Evolutionary conservation across 768 basidiomycete genomes (phyloP), one percentile per base, ranked within the genome.

Genomic region (Fomitopsis serialis): DNA sequence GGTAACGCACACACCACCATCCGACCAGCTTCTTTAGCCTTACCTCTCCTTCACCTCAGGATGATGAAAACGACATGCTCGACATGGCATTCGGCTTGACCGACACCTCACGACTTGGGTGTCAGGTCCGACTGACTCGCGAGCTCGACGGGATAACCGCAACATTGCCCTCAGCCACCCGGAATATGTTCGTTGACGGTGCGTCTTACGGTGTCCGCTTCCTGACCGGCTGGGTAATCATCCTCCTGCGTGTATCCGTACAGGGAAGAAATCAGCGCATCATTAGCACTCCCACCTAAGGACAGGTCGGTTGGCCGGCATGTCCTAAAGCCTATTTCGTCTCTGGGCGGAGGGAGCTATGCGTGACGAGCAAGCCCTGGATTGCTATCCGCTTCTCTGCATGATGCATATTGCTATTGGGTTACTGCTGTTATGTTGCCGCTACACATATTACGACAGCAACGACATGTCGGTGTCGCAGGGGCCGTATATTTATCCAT

Each of bases 131-230:
- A 49, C 68, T 99, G 25, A 91, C 87, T 10, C 82, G 75, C 52
- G 89, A 89, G 46, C 68, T 98, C 60, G 88, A 97, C 63, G 94
- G 91, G 22, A 84, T 96, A 66, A 81, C 79, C 0, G 88, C 85
- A n/a, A 88, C 76, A 11, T 72, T 99, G 21, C 96, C 96, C 1
- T 77, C 87, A 21, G 96, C 96, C 15, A 98, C 96, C 32, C 73
- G 96, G 66, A 98, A 98, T 73, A 92, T 99, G 92, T 95, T 93
- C 67, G 92, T 96, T 23, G 94, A 97, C 67, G 95, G 90, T 89
- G 64, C 50, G 65, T 60, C n/a, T n/a, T n/a, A 24, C 35, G 7
- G 81, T 70, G 23, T 23, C 15, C 19, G n/a, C 22, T 34, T 25
- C 27, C 40, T 45, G 21, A 27, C 12, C 17, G 25, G 3, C 32